Percentiles rank a stretch among this genome's conserved stretches.
Conservation (phyloP, 2,329 filamentous ascomycete species). For the Botrytis tulipae region DNA sequence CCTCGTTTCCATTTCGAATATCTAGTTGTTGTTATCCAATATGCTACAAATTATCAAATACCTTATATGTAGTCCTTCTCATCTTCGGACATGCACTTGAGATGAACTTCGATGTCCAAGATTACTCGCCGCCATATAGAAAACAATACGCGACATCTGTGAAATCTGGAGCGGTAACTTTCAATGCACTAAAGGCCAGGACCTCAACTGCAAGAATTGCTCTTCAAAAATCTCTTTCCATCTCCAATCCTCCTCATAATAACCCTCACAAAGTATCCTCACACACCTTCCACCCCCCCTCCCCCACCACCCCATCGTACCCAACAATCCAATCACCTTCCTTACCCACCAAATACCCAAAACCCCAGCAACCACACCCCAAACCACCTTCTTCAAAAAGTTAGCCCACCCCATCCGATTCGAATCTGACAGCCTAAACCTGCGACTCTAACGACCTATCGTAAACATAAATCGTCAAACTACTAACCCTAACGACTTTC, state of each 20-base stretch:
- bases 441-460: fast-evolving
- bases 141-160: not conserved
- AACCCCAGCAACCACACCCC: too few relatives aligned
- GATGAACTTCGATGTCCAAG: not conserved
- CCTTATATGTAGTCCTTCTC: too few relatives aligned
- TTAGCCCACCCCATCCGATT: not conserved
- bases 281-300: too few relatives aligned
- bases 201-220: too few relatives aligned
- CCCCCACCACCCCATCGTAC: not conserved
- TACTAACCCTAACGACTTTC: fast-evolving
- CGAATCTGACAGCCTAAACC: not conserved
- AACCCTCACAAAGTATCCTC: not conserved
- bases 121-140: not conserved
- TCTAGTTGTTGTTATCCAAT: not conserved
- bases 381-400: not conserved
- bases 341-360: too few relatives aligned
- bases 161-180: too few relatives aligned
- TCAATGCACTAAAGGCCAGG: fast-evolving
- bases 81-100: not conserved
- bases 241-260: not conserved
- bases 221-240: too few relatives aligned
- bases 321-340: too few relatives aligned
- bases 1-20: not conserved
- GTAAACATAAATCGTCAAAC: fast-evolving
- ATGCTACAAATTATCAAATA: not conserved